These are phyloP conservation scores for Violaceomyces palustris DNA, from an alignment of 1,284 basidiomycete species.

Conservation along the genomic window DNA sequence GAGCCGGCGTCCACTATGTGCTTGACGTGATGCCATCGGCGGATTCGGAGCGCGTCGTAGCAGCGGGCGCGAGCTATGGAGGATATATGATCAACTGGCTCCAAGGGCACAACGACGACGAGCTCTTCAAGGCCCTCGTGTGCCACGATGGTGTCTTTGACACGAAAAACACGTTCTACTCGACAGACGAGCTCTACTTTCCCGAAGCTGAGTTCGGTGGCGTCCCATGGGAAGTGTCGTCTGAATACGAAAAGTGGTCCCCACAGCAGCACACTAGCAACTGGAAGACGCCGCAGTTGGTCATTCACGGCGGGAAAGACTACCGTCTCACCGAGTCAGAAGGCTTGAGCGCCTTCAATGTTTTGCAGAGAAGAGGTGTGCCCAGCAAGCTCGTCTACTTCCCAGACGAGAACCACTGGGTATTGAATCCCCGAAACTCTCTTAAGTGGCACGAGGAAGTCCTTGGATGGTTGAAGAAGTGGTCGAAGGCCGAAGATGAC, in stretches of 20 bases:
- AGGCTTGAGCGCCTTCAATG: conserved; percentile 32
- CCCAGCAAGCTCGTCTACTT: conserved; percentile 36
- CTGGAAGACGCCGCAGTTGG: conserved; percentile 41
- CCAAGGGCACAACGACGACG: conserved; percentile 42
- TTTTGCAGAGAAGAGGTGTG: conserved; percentile 33
- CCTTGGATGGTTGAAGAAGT: conserved; percentile 32
- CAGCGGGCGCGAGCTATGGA: conserved; percentile 31
- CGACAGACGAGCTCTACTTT: conserved; percentile 46
- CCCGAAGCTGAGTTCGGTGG: conserved; percentile 37
- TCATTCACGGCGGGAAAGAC: conserved; percentile 38
- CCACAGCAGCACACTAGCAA: conserved; percentile 14
- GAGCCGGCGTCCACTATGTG: conserved; percentile 20
- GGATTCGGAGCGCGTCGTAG: conserved; percentile 29
- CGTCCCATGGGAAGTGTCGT: conserved; percentile 13
- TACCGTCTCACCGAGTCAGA: conserved; percentile 22
- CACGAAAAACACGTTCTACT: conserved; percentile 8
- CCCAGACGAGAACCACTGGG: conserved; percentile 38
- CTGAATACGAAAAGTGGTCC: conserved; percentile 10
- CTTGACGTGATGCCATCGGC: conserved; percentile 6
- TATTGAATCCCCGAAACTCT: conserved; percentile 21
- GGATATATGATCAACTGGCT: conserved; percentile 43
- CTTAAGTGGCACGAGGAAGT: conserved; percentile 40
- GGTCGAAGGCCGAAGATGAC: conserved; percentile 3
- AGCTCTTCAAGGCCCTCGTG: conserved; percentile 39
- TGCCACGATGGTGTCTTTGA: conserved; percentile 42